Conservation (phyloP, 2,329 filamentous ascomycete genomes). For the Sarocladium strictum region DNA sequence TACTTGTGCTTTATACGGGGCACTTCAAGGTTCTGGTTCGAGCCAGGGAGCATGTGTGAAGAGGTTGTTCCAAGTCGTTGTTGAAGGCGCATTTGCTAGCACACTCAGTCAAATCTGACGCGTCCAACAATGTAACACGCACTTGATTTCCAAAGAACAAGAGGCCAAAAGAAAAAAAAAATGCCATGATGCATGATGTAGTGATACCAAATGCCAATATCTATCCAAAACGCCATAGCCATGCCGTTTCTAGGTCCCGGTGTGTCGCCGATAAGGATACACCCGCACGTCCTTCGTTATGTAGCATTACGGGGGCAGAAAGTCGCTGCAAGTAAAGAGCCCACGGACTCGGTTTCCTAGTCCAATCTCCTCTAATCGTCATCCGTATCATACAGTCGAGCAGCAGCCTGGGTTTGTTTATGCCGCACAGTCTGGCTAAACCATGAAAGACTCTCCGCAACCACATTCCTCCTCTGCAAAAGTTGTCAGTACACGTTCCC, state of each 20-base stretch:
- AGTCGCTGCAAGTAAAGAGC: no score
- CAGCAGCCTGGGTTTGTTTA: no score
- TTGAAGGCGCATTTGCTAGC: no score
- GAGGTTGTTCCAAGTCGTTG: no score
- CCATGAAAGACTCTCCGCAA: slow-evolving; percentile 95
- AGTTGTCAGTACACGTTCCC: slow-evolving; percentile 22
- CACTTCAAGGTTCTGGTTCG: no score
- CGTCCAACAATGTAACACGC: no score
- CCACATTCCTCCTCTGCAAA: slow-evolving; percentile 86
- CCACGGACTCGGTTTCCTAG: no score
- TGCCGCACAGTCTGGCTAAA: slow-evolving; percentile 30
- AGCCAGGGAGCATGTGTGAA: no score
- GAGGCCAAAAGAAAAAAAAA: no score
- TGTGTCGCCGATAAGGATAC: neutral
- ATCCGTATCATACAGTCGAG: neutral
- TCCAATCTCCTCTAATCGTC: neutral
- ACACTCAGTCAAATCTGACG: no score
- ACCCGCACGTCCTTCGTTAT: neutral
- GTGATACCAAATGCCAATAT: neutral
- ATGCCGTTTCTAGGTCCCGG: neutral
- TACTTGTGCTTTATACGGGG: no score
- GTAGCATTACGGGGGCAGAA: neutral
- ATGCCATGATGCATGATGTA: neutral
- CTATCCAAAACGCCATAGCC: neutral
- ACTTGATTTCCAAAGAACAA: no score